Conservation (phyloP, 495 filamentous ascomycete species). For the Annulohypoxylon maeteangense region DNA sequence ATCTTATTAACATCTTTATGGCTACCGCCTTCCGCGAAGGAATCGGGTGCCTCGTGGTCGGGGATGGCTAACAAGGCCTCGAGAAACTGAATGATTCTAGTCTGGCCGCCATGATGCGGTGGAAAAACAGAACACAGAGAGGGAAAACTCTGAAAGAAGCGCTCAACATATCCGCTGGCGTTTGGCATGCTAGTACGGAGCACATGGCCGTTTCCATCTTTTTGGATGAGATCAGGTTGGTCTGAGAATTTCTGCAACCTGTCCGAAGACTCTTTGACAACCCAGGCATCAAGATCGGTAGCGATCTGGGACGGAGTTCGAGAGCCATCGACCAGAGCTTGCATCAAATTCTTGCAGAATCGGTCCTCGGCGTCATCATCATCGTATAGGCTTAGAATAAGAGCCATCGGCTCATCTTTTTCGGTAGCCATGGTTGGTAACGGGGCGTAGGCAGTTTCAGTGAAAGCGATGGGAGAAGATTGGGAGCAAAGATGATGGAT, state of each 20-base stretch:
- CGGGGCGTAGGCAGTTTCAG: neutral
- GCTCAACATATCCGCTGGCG: constrained; percentile 26
- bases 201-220: constrained; percentile 8
- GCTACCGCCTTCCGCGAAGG: neutral
- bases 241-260: constrained; percentile 8
- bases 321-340: constrained; percentile 23
- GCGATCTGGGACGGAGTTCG: constrained; percentile 10
- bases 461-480: neutral
- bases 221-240: constrained; percentile 15
- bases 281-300: constrained; percentile 20
- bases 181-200: constrained; percentile 16
- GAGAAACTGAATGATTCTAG: constrained; percentile 23
- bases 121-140: constrained; percentile 28
- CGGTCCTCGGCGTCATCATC: constrained; percentile 10
- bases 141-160: constrained; percentile 29
- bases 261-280: constrained; percentile 20
- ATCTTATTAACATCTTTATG: constrained; percentile 16
- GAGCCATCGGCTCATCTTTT: constrained; percentile 18
- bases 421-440: constrained; percentile 19
- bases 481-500: neutral
- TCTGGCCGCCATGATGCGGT: constrained; percentile 25
- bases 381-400: constrained; percentile 19
- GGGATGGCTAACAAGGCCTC: constrained; percentile 27
- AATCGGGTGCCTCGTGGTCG: constrained; percentile 26
- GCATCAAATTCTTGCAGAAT: constrained; percentile 23